Conservation (phyloP, 2,329 filamentous ascomycete genomes). For the Exutisphaerella laricina region DNA sequence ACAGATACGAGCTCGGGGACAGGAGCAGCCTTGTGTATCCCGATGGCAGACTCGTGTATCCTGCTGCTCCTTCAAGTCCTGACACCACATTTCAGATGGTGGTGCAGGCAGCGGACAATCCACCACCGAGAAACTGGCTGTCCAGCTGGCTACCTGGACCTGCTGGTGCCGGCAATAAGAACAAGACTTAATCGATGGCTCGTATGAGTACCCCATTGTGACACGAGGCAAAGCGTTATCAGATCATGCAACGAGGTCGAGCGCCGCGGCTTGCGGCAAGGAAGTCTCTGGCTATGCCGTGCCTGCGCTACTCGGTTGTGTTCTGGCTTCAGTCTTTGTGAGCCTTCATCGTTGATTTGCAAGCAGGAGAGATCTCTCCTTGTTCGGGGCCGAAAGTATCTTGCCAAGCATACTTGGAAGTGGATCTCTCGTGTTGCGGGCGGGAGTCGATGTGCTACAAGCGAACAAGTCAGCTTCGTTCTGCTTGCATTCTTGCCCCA, state of each 20-base stretch:
- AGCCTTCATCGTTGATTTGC: too few relatives aligned
- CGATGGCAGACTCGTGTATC: conserved; percentile 17
- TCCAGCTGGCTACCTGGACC: conserved; percentile 20
- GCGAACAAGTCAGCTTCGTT: too few relatives aligned
- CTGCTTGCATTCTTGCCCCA: too few relatives aligned
- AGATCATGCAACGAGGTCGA: not conserved
- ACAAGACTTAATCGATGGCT: conserved; percentile 10
- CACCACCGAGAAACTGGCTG: conserved; percentile 20
- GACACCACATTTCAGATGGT: conserved; percentile 16
- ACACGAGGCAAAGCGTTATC: conserved; percentile 8
- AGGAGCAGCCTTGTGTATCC: conserved; percentile 17
- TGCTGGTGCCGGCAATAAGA: conserved; percentile 8
- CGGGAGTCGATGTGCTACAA: too few relatives aligned
- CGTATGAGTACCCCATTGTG: conserved; percentile 14
- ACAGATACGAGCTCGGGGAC: conserved; percentile 19
- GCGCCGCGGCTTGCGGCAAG: not conserved
- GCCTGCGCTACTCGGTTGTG: not conserved
- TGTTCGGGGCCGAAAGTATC: too few relatives aligned
- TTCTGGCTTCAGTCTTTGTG: not conserved
- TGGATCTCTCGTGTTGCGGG: too few relatives aligned
- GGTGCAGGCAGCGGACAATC: conserved; percentile 13
- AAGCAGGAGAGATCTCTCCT: too few relatives aligned
- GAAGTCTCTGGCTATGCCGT: not conserved
- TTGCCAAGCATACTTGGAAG: too few relatives aligned
- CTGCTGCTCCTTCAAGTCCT: not conserved